These are phyloP conservation scores for Melanomma pulvis-pyrius DNA, from an alignment of 495 filamentous ascomycete genomes.

Conservation along the genomic window DNA sequence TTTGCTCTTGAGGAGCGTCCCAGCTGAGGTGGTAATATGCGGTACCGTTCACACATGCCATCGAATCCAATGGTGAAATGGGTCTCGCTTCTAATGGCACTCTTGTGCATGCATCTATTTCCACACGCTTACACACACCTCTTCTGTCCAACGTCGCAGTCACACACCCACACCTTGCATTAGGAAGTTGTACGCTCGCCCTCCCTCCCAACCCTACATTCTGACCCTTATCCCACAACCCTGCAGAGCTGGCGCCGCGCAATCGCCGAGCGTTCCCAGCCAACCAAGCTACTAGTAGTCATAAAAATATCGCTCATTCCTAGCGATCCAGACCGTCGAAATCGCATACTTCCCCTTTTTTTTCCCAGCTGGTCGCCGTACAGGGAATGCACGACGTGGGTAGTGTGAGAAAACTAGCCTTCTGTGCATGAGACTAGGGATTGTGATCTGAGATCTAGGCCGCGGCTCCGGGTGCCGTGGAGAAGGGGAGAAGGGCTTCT, in stretches of 20 bases:
- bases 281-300: neutral
- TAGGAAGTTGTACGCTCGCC: neutral
- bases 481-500: neutral
- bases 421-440: neutral
- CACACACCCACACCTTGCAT: neutral
- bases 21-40: too few species aligned
- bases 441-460: constrained; percentile 8
- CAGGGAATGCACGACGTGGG: neutral
- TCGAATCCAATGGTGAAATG: too few species aligned
- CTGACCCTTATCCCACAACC: neutral
- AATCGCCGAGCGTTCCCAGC: neutral
- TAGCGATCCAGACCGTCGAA: neutral
- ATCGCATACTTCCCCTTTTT: neutral
- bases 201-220: neutral
- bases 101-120: neutral
- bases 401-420: too few species aligned
- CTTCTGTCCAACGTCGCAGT: too few species aligned
- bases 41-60: too few species aligned
- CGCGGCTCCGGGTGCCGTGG: neutral
- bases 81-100: too few species aligned
- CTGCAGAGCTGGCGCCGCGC: neutral
- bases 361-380: neutral
- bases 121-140: neutral
- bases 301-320: neutral
- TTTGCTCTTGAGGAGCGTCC: too few species aligned